These are phyloP conservation scores for Dactylonectria macrodidyma DNA, from an alignment of 2,329 filamentous ascomycete genomes.

Conservation along the genomic window DNA sequence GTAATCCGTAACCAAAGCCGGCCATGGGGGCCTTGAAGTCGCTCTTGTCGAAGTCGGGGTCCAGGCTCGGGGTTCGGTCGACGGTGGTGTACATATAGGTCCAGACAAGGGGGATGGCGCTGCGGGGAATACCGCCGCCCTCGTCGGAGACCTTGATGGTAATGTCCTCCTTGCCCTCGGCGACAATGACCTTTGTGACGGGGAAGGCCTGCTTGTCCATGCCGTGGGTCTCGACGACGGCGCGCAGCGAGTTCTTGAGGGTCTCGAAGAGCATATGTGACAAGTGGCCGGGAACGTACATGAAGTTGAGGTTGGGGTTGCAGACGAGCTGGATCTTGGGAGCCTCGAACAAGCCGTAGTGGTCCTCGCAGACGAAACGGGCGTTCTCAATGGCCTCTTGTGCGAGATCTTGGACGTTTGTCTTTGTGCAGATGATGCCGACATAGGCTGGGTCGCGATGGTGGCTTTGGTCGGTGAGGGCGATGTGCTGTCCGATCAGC, in stretches of 20 bases:
- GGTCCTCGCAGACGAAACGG: conserved; percentile 98
- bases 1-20: conserved; percentile 97
- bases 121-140: conserved; percentile 94
- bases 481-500: conserved; percentile 99
- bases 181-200: conserved; percentile 96
- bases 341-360: conserved; percentile 97
- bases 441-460: conserved; percentile 94
- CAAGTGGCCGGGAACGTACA: conserved; percentile 99
- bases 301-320: conserved; percentile 94
- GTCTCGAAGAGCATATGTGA: conserved; percentile 99
- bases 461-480: conserved; percentile 92
- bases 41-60: conserved; percentile 98
- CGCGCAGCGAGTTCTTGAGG: conserved; percentile 96
- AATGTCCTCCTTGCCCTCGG: conserved; percentile 98
- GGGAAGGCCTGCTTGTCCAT: conserved; percentile 97
- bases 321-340: conserved; percentile 98
- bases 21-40: conserved; percentile 99
- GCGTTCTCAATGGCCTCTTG: conserved; percentile 99
- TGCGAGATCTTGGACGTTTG: conserved; percentile 94
- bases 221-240: conserved; percentile 95
- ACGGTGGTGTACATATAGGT: conserved; percentile 99
- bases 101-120: conserved; percentile 97
- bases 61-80: conserved; percentile 92
- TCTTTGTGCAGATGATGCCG: conserved; percentile 99
- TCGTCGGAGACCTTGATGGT: conserved; percentile 99